Conservation (phyloP, 371 early-diverging fungal genomes). For the Paraphysoderma sedebokerense region DNA sequence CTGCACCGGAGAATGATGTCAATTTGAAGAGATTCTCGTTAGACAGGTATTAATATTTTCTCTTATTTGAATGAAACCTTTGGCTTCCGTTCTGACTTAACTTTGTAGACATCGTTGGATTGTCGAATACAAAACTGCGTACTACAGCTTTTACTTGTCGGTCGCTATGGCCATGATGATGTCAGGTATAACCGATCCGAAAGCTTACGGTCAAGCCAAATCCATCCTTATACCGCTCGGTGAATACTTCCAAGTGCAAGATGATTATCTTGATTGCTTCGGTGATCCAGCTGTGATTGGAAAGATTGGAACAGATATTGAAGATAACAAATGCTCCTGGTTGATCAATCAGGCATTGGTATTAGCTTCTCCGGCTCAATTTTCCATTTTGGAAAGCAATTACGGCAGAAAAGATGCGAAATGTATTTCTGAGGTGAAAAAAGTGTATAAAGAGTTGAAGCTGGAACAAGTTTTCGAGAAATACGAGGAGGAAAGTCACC, state of each 20-base stretch:
- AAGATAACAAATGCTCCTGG: slow-evolving; percentile 98
- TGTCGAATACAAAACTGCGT: slow-evolving; percentile 94
- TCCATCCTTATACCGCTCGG: slow-evolving; percentile 81
- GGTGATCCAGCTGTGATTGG: slow-evolving; percentile 81
- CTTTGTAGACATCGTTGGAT: slow-evolving; percentile 62
- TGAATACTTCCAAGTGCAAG: slow-evolving; percentile 94
- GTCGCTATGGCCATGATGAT: slow-evolving; percentile 84
- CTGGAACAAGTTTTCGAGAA: slow-evolving; percentile 55
- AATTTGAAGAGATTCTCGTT: slow-evolving; percentile 77
- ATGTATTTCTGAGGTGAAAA: slow-evolving; percentile 62
- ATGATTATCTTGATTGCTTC: slow-evolving; percentile 89
- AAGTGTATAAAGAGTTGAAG: slow-evolving; percentile 56
- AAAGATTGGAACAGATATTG: slow-evolving; percentile 96
- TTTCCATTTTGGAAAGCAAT: slow-evolving; percentile 67
- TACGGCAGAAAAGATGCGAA: slow-evolving; percentile 70
- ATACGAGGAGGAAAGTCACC: slow-evolving; percentile 72
- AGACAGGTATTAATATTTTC: slow-evolving; percentile 36
- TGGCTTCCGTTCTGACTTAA: neutral
- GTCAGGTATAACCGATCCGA: slow-evolving; percentile 56
- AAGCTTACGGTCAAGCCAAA: slow-evolving; percentile 59
- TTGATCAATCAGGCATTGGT: slow-evolving; percentile 79
- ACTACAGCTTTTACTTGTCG: slow-evolving; percentile 96
- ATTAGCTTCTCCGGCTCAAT: slow-evolving; percentile 56
- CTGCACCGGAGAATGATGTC: slow-evolving; percentile 85
- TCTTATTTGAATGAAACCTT: neutral